Base-by-base conservation (phyloP, 768 basidiomycete species). In the Podaxis pistillaris region DNA sequence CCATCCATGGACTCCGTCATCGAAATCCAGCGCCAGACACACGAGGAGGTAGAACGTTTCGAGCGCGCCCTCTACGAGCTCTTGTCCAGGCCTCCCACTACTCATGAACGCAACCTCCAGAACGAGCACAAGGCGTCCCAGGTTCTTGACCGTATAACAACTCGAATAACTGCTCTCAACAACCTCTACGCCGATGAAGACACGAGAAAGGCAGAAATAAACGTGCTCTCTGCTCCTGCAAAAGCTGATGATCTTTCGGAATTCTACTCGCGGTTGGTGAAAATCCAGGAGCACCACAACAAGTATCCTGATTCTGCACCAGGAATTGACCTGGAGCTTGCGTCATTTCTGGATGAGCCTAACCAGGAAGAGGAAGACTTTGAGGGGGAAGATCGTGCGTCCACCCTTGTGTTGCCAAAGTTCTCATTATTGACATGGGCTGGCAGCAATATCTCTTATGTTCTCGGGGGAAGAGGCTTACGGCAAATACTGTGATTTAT, bases 401-500 rank as follows among this genome's bases (percentile, higher is more conserved):
- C 19, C 4, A 51, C 41, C 33, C 15, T 50, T 67, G n/a, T 58
- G 2, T 22, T n/a, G 6, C 38, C 60, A 6, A 60, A 53, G 51
- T 61, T 22, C 3, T 41, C 44, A 4, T 2, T 60, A 22, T 33
- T 66, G 17, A 63, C 26, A 56, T 49, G 64, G 38, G 64, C 9
- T 60, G 41, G 38, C 65, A 94, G 93, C 90, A 58, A 81, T 94
- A 60, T 88, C 90, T 38, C 75, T 92, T 55, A 75, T 96, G 68
- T 99, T 99, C 78, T 96, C 96, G 12, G 97, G 97, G 37, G 96
- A 98, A 79, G 97, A 99, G 72, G 84, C 84, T 7, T 93, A 96
- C 68, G 97, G 97, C 56, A 92, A 92, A 75, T 98, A 96, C 72
- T 84, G 98, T 64, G 97, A 99, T 74, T 74, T 99, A 62, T 93